Evolutionary conservation across 2,329 filamentous ascomycete species (phyloP), one percentile per base, ranked within the genome.

Genomic region (Monosporascus cannonballus): DNA sequence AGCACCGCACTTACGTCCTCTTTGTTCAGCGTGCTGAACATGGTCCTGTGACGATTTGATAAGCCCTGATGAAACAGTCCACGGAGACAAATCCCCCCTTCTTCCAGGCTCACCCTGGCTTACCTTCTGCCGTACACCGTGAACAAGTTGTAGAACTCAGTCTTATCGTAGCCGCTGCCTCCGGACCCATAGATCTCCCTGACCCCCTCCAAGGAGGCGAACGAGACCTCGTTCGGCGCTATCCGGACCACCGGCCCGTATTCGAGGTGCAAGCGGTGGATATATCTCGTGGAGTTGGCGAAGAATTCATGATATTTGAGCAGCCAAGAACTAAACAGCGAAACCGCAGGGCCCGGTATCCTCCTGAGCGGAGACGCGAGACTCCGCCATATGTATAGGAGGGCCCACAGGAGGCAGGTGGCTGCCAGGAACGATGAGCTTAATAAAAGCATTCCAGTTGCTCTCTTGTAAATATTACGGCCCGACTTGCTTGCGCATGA

Each of bases 141-240:
- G 56, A 86, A 86, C 18, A 86, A 65, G 55, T 82, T 69, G 60
- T 86, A 86, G 58, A 85, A 85, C 52, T 81, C 77, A 0, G 81
- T 84, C 70, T 85, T 86, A 62, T 86, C 80, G 62, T 81, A 86
- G 24, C 82, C 83, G 61, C 80, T 84, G 4, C 82, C 82, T 0
- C 77, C 76, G 0, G 78, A 79, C 57, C 76, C 76, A 65, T 86
- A 87, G 46, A 85, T 85, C 67, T 84, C 79, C 62, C 81, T 85
- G 50, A 85, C 67, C 0, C 78, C 83, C 8, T 74, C 70, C 8
- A 72, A 67, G 2, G 79, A 82, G 0, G 79, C 76, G 55, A 85
- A 85, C 0, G 79, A 79, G 3, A 83, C 77, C 66, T 86, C 82
- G 54, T 76, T 75, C 0, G 82, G 82, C 0, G 74, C 76, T 30